These are phyloP conservation scores for Fusarium buharicum DNA, from an alignment of 2,329 filamentous ascomycete genomes.

Conservation along the genomic window DNA sequence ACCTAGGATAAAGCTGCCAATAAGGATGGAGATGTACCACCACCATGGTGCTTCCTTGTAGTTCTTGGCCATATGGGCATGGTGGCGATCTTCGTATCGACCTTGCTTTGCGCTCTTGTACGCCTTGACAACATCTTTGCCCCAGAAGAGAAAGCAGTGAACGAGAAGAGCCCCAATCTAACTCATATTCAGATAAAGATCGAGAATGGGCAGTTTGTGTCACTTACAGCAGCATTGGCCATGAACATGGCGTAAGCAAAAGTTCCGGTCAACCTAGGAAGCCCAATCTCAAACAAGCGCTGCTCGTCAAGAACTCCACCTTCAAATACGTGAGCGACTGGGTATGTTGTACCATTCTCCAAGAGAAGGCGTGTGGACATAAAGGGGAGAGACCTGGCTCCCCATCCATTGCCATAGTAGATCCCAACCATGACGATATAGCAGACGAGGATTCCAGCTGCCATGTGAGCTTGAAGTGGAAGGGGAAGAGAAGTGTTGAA, in stretches of 20 bases:
- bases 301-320: conserved; percentile 54
- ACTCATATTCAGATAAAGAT: neutral
- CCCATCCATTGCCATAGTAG: conserved; percentile 63
- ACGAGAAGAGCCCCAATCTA: conserved; percentile 65
- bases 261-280: conserved; percentile 59
- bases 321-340: conserved; percentile 53
- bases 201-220: neutral
- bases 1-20: conserved; percentile 58
- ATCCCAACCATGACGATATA: conserved; percentile 62
- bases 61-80: conserved; percentile 61
- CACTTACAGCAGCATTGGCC: conserved; percentile 64
- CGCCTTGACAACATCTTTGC: conserved; percentile 59
- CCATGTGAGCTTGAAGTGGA: conserved; percentile 59
- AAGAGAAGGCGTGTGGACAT: conserved; percentile 62
- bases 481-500: conserved; percentile 64
- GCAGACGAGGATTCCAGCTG: conserved; percentile 59
- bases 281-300: conserved; percentile 56
- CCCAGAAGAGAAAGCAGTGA: conserved; percentile 66
- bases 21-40: conserved; percentile 58
- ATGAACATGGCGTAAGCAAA: conserved; percentile 67
- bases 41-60: conserved; percentile 63
- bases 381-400: conserved; percentile 59
- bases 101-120: conserved; percentile 59
- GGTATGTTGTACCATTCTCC: conserved; percentile 55
- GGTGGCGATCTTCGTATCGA: conserved; percentile 61